phyloP scores from a whole-genome alignment of 495 filamentous ascomycete genomes.

The Penicillium arizonense region DNA sequence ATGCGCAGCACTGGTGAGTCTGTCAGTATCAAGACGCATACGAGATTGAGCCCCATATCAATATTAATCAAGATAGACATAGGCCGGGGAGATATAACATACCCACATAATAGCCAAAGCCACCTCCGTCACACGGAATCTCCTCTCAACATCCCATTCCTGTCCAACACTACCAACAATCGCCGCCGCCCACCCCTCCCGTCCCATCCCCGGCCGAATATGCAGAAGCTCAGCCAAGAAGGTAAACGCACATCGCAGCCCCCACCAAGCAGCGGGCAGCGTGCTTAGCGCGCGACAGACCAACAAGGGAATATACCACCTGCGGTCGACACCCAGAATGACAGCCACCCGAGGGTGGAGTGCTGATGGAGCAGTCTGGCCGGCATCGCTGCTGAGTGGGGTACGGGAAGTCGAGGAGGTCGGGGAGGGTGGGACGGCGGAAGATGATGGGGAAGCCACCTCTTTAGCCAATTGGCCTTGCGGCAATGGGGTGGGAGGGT shows the following conservation, averaged over 20 bases:
- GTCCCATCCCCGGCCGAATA: conserved; percentile 46
- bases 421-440: conserved; percentile 36
- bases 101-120: conserved; percentile 83
- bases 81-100: conserved; percentile 31
- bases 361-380: conserved; percentile 29
- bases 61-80: not conserved
- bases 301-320: conserved; percentile 62
- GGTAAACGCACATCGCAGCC: conserved; percentile 57
- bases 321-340: conserved; percentile 59
- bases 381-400: conserved; percentile 34
- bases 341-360: conserved; percentile 65
- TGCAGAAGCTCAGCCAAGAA: conserved; percentile 56
- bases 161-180: conserved; percentile 46
- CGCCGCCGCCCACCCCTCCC: conserved; percentile 44
- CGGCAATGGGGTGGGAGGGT: conserved; percentile 3
- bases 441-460: conserved; percentile 26
- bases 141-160: conserved; percentile 53
- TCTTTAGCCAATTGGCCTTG: conserved; percentile 26
- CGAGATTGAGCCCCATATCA: not conserved
- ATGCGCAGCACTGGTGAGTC: conserved; percentile 65
- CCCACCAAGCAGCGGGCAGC: conserved; percentile 60
- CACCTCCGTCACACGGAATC: conserved; percentile 71
- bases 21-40: conserved; percentile 2
- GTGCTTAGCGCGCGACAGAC: conserved; percentile 61
- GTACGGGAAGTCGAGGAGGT: conserved; percentile 34